These are phyloP conservation scores for Eimeria necatrix DNA, from an alignment of 169 alveolate genomes.

Conservation along the genomic window DNA sequence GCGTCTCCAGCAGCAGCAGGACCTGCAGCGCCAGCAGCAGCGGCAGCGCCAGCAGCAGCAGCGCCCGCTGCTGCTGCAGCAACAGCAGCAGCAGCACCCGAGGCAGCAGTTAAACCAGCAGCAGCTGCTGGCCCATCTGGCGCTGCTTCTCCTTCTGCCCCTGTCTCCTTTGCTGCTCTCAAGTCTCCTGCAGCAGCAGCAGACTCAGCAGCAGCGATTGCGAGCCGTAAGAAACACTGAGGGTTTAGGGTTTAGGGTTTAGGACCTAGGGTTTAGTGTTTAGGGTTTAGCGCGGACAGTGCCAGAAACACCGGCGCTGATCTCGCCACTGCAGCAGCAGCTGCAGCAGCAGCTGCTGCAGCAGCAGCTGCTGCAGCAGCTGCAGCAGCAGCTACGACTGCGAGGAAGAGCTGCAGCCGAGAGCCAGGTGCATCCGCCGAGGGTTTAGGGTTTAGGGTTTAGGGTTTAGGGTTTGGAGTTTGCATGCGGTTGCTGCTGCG, in stretches of 20 bases:
- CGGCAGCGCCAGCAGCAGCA: no score
- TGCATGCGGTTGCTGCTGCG: background rate
- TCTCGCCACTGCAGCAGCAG: no score
- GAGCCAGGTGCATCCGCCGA: background rate
- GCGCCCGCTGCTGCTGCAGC: no score
- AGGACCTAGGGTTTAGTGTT: constrained; percentile 27
- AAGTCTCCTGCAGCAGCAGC: no score
- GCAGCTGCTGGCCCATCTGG: background rate
- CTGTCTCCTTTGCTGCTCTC: background rate
- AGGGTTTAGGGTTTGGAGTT: constrained; percentile 28
- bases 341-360: background rate
- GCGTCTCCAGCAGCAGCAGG: no score
- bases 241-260: constrained; percentile 27
- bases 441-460: constrained; percentile 33
- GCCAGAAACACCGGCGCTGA: no score
- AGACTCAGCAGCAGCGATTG: no score
- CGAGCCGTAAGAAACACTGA: no score
- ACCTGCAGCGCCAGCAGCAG: no score
- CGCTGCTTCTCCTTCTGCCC: background rate
- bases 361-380: background rate
- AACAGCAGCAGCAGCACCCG: background rate
- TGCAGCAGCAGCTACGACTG: background rate
- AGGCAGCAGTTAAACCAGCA: background rate
- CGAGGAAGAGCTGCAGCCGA: background rate
- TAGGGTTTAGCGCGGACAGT: background rate